Base-by-base conservation (phyloP, 495 filamentous ascomycete genomes). In the Penicillium samsonianum region DNA sequence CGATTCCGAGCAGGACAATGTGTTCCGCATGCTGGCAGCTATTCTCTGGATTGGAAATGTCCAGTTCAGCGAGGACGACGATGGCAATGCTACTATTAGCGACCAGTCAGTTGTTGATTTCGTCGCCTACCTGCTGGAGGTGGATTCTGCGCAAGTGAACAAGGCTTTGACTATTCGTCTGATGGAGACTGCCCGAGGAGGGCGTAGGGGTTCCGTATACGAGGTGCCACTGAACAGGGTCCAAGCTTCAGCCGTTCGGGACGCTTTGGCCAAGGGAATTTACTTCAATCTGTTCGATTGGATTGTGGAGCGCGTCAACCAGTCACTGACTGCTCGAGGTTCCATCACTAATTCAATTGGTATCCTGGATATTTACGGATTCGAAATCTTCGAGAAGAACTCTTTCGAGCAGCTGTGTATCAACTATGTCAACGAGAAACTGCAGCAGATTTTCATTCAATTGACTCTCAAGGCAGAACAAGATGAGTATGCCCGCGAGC, bases 361-460 rank as follows among this genome's bases (percentile, higher is more conserved):
- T 71, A 98, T 99, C 72, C 83, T 99, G 48, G 95, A 99, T 82
- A 99, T 99, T 59, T 99, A 99, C 73, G 95, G 95, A 16, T 99
- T 99, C 64, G 95, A 99, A 72, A 99, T 99, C 61, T 99, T 99
- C 62, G 94, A 99, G 71, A 91, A 88, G 74, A 99, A 99, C 76
- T 96, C 91, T 57, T 99, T 99, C 64, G 95, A 99, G 73, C 95
- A 99, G 77, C 87, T 99, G 16, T 99, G 95, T 73, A 99, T 99
- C 75, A 99, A 99, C 79, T 99, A 99, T 68, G 95, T 99, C 68
- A 99, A 99, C 75, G 95, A 99, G 73, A 99, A 99, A 73, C 78
- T 99, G 45, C 95, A 99, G 74, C 95, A 99, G 70, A 99, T 99
- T 65, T 99, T 99, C 69, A 99, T 99, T 58, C 95, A 99, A 71